Conservation (phyloP, 257 asterid species). For the Oldenlandia corymbosa region DNA sequence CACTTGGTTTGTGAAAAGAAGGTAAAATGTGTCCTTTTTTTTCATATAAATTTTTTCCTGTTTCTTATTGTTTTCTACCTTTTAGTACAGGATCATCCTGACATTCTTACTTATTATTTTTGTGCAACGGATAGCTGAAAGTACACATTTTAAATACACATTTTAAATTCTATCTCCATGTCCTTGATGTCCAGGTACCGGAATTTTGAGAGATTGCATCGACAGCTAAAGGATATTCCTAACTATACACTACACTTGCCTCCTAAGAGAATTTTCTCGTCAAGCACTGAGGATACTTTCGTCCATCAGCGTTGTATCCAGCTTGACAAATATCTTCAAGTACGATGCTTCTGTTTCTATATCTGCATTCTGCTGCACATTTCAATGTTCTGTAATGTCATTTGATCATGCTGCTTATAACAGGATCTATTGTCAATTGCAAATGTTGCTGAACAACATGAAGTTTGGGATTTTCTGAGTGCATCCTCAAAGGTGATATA, state of each 20-base stretch:
- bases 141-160: no score
- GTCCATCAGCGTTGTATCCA: conserved; percentile 98
- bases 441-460: conserved; percentile 98
- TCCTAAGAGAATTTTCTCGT: conserved; percentile 97
- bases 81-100: neutral
- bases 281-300: conserved; percentile 94
- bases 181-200: conserved; percentile 53
- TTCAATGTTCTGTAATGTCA: conserved; percentile 13
- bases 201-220: conserved; percentile 94
- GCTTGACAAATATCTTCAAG: conserved; percentile 93
- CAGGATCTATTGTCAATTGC: conserved; percentile 97
- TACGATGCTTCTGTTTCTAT: conserved; percentile 28
- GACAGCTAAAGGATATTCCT: conserved; percentile 89
- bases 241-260: conserved; percentile 93
- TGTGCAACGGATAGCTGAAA: neutral
- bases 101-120: neutral
- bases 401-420: conserved; percentile 26
- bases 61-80: neutral
- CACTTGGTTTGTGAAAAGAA: conserved; percentile 95
- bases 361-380: conserved; percentile 1
- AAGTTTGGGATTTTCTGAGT: conserved; percentile 98
- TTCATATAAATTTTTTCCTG: no score
- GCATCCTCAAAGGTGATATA: conserved; percentile 73
- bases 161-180: neutral
- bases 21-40: conserved; percentile 37